phyloP scores from a whole-genome alignment of 805 yeast species.

The Schwanniomyces sp. region DNA sequence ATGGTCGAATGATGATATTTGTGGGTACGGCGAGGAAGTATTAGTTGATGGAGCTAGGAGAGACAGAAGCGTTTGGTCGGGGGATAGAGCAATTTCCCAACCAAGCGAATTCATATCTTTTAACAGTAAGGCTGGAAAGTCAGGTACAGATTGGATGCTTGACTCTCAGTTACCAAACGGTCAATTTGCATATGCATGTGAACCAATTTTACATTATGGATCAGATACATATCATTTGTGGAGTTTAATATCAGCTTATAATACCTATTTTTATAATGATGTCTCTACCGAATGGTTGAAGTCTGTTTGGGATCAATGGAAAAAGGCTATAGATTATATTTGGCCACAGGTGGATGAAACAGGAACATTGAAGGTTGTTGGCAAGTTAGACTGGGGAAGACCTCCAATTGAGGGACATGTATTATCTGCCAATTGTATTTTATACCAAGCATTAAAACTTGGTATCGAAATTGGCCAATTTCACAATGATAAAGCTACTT shows the following conservation, averaged over 20 bases:
- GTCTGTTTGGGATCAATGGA: not conserved
- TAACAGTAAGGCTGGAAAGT: not conserved
- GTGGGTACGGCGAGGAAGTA: not conserved
- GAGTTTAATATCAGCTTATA: not conserved
- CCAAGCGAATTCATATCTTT: not conserved
- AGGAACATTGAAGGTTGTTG: not conserved
- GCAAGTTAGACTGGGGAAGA: not conserved
- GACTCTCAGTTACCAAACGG: not conserved
- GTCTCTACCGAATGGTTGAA: not conserved
- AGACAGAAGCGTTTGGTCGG: not conserved
- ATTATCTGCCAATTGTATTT: not conserved
- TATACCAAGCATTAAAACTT: not conserved
- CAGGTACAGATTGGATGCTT: not conserved
- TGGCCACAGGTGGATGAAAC: not conserved
- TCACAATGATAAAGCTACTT: not conserved
- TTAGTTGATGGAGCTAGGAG: not conserved
- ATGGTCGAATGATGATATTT: not conserved
- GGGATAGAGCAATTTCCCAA: not conserved
- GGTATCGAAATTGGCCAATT: not conserved
- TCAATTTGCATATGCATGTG: not conserved
- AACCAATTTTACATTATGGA: not conserved
- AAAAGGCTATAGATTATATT: not conserved
- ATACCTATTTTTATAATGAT: not conserved
- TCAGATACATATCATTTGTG: not conserved
- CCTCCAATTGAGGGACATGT: not conserved